Conservation (phyloP, 805 yeast genomes). For the Metschnikowia lachancei region DNA sequence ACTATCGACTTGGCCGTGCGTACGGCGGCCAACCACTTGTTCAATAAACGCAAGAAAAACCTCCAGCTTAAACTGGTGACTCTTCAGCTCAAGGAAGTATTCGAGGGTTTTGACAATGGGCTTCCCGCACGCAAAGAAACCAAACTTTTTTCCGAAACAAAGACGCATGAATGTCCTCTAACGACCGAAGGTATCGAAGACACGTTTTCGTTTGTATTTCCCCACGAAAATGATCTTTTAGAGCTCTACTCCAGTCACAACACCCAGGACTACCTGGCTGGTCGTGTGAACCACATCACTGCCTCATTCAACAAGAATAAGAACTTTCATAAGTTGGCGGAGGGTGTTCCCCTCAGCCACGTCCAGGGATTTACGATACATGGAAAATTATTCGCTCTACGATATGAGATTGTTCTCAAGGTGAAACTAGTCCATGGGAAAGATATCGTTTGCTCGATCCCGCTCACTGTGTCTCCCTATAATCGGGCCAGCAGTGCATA, state of each 20-base stretch:
- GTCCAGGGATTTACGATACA: conserved; percentile 50
- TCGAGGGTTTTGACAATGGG: conserved; percentile 54
- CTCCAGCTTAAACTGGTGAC: conserved; percentile 44
- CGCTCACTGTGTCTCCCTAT: conserved; percentile 55
- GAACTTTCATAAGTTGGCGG: conserved; percentile 28
- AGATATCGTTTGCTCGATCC: conserved; percentile 49
- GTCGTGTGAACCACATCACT: conserved; percentile 12
- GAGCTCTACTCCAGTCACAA: conserved; percentile 19
- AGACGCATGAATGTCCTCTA: conserved; percentile 24
- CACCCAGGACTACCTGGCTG: background rate
- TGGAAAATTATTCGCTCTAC: conserved; percentile 50
- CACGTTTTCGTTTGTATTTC: conserved; percentile 28
- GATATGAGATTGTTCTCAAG: conserved; percentile 50
- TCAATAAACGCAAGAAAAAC: conserved; percentile 29
- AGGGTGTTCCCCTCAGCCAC: conserved; percentile 44
- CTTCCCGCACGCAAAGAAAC: conserved; percentile 47
- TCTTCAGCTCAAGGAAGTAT: conserved; percentile 50
- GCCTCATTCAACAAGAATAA: conserved; percentile 24
- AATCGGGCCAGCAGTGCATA: conserved; percentile 47
- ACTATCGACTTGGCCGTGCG: conserved; percentile 38
- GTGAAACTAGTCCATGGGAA: conserved; percentile 49
- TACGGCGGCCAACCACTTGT: conserved; percentile 39
- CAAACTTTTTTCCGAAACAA: conserved; percentile 34
- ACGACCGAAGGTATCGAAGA: conserved; percentile 29
- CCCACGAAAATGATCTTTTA: conserved; percentile 37